phyloP scores from a whole-genome alignment of 75 land plant species.

The Sequoia sempervirens region DNA sequence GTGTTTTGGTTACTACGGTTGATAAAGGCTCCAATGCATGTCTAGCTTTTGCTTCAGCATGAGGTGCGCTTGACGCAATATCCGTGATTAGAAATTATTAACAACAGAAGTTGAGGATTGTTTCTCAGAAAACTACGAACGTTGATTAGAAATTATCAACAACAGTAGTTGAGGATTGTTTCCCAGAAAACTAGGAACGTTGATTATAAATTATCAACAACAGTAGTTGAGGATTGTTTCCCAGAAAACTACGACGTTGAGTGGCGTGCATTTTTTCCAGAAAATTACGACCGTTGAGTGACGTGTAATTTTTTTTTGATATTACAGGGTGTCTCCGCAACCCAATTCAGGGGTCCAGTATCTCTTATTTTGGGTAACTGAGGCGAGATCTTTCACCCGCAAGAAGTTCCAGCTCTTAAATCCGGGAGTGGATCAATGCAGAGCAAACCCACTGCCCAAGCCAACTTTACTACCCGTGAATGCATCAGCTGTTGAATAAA shows the following conservation, averaged over 20 bases:
- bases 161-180: conserved; percentile 53
- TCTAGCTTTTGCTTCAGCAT: conserved; percentile 46
- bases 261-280: no score
- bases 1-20: conserved; percentile 29
- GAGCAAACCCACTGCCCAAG: no score
- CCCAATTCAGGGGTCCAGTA: no score
- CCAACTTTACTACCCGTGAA: no score
- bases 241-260: conserved; percentile 47
- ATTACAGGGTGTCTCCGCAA: no score
- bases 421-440: no score
- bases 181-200: conserved; percentile 44
- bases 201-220: conserved; percentile 53
- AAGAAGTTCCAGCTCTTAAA: no score
- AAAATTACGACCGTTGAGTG: conserved; percentile 14
- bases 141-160: conserved; percentile 39
- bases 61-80: conserved; percentile 28
- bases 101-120: conserved; percentile 56
- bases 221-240: conserved; percentile 49
- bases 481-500: no score
- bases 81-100: conserved; percentile 48
- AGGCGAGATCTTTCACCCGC: no score
- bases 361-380: no score
- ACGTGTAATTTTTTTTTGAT: no score
- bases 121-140: conserved; percentile 36
- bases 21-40: conserved; percentile 29